These are phyloP conservation scores for Trichoderma lentiforme DNA, from an alignment of 2,329 filamentous ascomycete species.

Conservation along the genomic window DNA sequence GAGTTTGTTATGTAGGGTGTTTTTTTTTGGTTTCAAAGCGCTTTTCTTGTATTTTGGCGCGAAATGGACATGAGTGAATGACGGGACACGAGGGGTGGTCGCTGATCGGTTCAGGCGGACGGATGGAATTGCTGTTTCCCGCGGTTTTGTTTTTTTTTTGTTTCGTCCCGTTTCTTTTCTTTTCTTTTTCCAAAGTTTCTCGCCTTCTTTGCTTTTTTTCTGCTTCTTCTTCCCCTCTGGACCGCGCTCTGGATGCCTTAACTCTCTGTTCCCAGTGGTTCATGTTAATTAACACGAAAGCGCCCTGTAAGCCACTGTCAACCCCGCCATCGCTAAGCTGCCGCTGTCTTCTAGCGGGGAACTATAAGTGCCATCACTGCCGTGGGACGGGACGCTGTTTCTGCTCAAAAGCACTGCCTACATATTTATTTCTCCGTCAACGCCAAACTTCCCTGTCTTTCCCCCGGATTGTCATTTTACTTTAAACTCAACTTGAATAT, in stretches of 20 bases:
- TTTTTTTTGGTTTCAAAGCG: background rate
- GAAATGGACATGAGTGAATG: background rate
- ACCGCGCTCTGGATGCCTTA: background rate
- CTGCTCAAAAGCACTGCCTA: background rate
- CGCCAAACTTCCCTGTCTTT: background rate
- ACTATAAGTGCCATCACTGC: background rate
- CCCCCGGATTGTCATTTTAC: background rate
- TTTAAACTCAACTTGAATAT: background rate
- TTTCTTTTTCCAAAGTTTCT: background rate
- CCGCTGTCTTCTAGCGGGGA: background rate
- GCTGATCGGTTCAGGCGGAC: background rate
- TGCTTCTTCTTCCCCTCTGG: background rate
- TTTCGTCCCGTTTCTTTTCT: background rate
- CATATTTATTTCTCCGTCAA: background rate
- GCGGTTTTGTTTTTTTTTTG: background rate
- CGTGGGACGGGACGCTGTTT: background rate
- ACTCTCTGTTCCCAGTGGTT: background rate
- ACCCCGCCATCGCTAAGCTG: constrained; percentile 4
- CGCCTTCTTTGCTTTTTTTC: background rate
- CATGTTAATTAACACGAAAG: background rate
- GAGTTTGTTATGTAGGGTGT: background rate
- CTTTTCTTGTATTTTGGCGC: background rate
- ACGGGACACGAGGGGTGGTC: background rate
- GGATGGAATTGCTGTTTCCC: background rate
- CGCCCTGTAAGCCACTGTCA: background rate